Evolutionary conservation across 495 filamentous ascomycete species (phyloP).

Genomic region (Daldinia loculata): DNA sequence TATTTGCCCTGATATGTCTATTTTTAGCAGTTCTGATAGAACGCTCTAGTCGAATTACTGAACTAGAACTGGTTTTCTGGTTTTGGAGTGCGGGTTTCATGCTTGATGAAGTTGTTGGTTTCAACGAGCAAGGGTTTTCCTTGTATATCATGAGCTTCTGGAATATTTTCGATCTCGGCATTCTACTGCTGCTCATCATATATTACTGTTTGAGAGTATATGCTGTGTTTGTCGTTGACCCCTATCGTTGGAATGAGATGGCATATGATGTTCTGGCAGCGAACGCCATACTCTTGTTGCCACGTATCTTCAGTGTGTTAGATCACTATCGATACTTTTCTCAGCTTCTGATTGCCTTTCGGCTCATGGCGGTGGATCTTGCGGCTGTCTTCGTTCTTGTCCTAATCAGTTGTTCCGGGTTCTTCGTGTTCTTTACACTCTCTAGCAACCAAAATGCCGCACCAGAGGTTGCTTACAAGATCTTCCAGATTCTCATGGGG

Average conservation of each 20-base stretch:
- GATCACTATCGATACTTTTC: constrained; percentile 97
- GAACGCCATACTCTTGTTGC: constrained; percentile 87
- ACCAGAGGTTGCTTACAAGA: constrained; percentile 74
- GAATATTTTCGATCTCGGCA: constrained; percentile 93
- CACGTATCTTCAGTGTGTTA: constrained; percentile 87
- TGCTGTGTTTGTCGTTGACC: constrained; percentile 79
- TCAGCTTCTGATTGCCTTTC: constrained; percentile 89
- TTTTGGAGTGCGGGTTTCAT: constrained; percentile 97
- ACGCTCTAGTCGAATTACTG: constrained; percentile 77
- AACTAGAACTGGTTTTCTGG: constrained; percentile 89
- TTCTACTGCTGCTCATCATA: constrained; percentile 81
- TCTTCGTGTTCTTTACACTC: constrained; percentile 91
- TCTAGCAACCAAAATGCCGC: constrained; percentile 71
- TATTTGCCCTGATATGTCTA: constrained; percentile 81
- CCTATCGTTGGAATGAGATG: constrained; percentile 73
- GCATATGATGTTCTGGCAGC: constrained; percentile 91
- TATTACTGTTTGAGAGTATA: constrained; percentile 91
- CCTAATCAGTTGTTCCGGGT: constrained; percentile 86
- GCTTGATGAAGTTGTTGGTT: constrained; percentile 93
- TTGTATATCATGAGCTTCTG: constrained; percentile 96
- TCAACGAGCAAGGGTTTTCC: constrained; percentile 92
- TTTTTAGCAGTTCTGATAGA: constrained; percentile 78
- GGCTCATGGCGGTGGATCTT: constrained; percentile 90
- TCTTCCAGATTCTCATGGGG: constrained; percentile 95
- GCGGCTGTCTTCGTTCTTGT: constrained; percentile 83